A percentile compares a stretch with the other conserved stretches of the same genome.
These are phyloP conservation scores for Trichoderma atroviride DNA, from an alignment of 2,329 filamentous ascomycete species.

Conservation along the genomic window DNA sequence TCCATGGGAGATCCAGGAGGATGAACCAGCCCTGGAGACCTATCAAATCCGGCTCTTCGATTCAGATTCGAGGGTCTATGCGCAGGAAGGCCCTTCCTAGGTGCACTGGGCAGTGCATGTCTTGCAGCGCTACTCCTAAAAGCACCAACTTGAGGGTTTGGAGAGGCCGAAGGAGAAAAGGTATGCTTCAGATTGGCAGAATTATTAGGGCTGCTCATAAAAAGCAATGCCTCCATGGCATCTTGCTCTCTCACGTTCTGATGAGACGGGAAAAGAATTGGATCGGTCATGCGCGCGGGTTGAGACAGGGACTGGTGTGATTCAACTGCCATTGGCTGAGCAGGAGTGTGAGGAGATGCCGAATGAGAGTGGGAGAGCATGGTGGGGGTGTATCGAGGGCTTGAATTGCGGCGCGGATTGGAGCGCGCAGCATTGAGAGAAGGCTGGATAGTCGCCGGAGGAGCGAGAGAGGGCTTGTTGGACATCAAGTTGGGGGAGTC, in stretches of 20 bases:
- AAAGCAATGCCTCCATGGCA: constrained; percentile 76
- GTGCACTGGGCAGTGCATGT: constrained; percentile 51
- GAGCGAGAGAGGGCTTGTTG: constrained; percentile 49
- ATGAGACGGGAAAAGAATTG: constrained; percentile 64
- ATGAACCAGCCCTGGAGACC: constrained; percentile 44
- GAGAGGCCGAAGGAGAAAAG: constrained; percentile 50
- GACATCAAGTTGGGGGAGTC: constrained; percentile 42
- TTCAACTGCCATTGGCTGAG: constrained; percentile 40
- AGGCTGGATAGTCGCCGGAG: constrained; percentile 58
- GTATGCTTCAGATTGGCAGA: constrained; percentile 63
- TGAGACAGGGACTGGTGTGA: constrained; percentile 38
- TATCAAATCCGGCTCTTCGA: constrained; percentile 54
- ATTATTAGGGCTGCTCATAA: constrained; percentile 79
- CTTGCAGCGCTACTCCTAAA: constrained; percentile 32
- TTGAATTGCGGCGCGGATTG: constrained; percentile 55
- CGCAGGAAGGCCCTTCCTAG: constrained; percentile 56
- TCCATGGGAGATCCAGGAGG: constrained; percentile 52
- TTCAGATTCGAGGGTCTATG: constrained; percentile 47
- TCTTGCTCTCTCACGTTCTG: constrained; percentile 76
- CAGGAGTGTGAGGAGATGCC: constrained; percentile 49
- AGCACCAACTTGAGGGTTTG: constrained; percentile 34
- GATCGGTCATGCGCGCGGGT: constrained; percentile 44
- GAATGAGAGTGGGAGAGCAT: constrained; percentile 55
- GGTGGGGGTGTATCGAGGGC: constrained; percentile 52
- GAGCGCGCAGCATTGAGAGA: constrained; percentile 42